These are phyloP conservation scores for Colletotrichum higginsianum DNA, from an alignment of 2,329 filamentous ascomycete genomes.

Conservation along the genomic window DNA sequence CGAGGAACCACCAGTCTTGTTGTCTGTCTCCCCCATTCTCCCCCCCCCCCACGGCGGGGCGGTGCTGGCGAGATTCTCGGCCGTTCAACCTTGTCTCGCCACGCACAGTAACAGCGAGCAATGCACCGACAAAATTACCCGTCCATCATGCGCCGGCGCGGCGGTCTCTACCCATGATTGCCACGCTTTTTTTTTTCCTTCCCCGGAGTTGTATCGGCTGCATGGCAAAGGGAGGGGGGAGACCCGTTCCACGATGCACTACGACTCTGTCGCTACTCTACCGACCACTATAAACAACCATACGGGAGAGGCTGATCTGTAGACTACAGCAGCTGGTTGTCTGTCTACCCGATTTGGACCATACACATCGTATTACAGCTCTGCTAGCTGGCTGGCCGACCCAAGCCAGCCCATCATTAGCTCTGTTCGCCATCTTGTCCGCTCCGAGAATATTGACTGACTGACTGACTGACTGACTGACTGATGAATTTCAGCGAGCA, in stretches of 20 bases:
- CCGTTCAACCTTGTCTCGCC: slow-evolving; percentile 33
- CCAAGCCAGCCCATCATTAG: not conserved
- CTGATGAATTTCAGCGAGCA: slow-evolving; percentile 35
- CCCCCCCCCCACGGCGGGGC: slow-evolving; percentile 11
- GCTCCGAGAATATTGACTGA: too few relatives aligned
- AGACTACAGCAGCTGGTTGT: too few relatives aligned
- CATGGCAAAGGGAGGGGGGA: not conserved
- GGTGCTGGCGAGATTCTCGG: slow-evolving; percentile 34
- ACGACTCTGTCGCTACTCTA: not conserved
- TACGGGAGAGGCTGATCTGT: too few relatives aligned
- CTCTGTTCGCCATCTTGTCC: slow-evolving; percentile 1
- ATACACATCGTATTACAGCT: not conserved
- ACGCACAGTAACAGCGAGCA: slow-evolving; percentile 38
- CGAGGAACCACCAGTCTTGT: not conserved
- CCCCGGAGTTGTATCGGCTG: not conserved
- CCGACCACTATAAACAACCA: too few relatives aligned
- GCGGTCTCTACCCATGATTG: not conserved
- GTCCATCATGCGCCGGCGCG: slow-evolving; percentile 30
- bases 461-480: too few relatives aligned
- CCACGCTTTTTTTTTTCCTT: slow-evolving; percentile 2
- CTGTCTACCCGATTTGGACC: not conserved
- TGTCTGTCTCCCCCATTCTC: not conserved
- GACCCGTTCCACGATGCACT: not conserved
- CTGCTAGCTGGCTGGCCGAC: not conserved
- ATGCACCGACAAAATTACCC: slow-evolving; percentile 36